A percentile compares a stretch with the other conserved stretches of the same genome.
Evolutionary conservation across 805 yeast species (phyloP).

Genomic region (Starmerella tilneyi): DNA sequence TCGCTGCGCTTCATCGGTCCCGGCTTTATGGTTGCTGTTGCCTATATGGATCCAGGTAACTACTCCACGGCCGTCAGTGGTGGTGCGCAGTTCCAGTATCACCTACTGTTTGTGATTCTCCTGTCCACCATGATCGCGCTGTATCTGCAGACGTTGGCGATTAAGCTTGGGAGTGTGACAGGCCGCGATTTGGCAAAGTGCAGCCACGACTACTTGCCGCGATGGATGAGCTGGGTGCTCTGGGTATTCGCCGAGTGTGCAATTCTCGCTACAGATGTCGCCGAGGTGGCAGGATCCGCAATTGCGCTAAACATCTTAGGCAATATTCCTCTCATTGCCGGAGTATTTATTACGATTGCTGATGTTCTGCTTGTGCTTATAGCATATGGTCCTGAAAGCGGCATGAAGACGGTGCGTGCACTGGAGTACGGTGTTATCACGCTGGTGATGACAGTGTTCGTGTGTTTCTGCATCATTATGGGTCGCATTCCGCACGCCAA

Average conservation of each 20-base stretch:
- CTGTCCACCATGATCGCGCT: slow-evolving; percentile 80
- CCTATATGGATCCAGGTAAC: slow-evolving; percentile 97
- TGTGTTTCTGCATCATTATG: slow-evolving; percentile 73
- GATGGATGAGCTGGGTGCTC: slow-evolving; percentile 39
- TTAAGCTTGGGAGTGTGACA: slow-evolving; percentile 85
- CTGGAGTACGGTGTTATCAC: slow-evolving; percentile 75
- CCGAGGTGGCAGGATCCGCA: slow-evolving; percentile 97
- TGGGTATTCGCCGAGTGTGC: slow-evolving; percentile 81
- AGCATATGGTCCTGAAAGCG: slow-evolving; percentile 82
- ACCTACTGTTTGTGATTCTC: slow-evolving; percentile 64
- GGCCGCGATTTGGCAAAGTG: slow-evolving; percentile 85
- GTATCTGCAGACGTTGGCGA: slow-evolving; percentile 71
- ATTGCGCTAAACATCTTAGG: slow-evolving; percentile 79
- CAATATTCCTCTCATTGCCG: slow-evolving; percentile 66
- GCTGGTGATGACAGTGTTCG: slow-evolving; percentile 69
- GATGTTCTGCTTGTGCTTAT: slow-evolving; percentile 78
- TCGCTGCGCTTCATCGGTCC: slow-evolving; percentile 76
- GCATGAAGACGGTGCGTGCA: slow-evolving; percentile 61
- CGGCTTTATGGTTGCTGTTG: slow-evolving; percentile 87
- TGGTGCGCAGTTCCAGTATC: slow-evolving; percentile 77
- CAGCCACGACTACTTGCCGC: slow-evolving; percentile 66
- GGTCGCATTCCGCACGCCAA: slow-evolving; percentile 49
- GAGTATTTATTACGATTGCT: slow-evolving; percentile 72
- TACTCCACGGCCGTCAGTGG: slow-evolving; percentile 91
- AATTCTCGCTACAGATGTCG: slow-evolving; percentile 89